phyloP scores from a whole-genome alignment of 139 green algal species.

The Chlorella sp. region DNA sequence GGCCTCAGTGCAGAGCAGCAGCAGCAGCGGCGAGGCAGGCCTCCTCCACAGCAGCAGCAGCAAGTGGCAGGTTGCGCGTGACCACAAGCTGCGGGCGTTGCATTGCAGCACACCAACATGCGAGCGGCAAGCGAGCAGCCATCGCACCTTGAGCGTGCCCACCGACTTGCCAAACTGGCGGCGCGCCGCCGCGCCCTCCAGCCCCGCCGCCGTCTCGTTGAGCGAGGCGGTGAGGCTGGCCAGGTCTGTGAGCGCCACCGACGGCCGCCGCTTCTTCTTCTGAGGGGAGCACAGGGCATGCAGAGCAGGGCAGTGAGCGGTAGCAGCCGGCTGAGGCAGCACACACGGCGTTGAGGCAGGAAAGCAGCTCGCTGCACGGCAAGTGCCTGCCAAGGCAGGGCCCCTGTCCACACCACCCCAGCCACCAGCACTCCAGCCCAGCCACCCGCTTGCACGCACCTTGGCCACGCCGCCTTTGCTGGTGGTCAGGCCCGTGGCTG shows the following conservation, averaged over 20 bases:
- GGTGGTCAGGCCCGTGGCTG: not conserved
- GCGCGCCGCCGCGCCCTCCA: not conserved
- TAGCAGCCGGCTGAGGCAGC: not conserved
- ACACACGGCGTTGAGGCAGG: no score
- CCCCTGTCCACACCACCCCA: no score
- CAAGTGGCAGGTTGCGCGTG: no score
- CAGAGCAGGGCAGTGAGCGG: not conserved
- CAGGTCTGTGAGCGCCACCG: constrained; percentile 22
- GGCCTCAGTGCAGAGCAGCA: no score
- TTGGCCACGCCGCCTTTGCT: constrained; percentile 26
- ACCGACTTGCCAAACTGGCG: constrained; percentile 8
- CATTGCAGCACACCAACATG: no score
- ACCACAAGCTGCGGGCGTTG: no score
- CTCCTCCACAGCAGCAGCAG: no score
- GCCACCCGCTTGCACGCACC: constrained; percentile 12
- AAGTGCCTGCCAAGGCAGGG: no score
- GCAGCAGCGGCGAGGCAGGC: no score
- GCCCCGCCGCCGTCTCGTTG: not conserved
- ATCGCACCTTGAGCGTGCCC: not conserved
- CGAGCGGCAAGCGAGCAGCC: no score
- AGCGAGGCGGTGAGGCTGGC: constrained; percentile 24
- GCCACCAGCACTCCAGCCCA: no score
- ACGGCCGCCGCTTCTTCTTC: constrained; percentile 25
- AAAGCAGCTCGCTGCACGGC: no score
- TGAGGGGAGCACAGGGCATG: not conserved